Conservation (phyloP, 2,329 filamentous ascomycete species). For the Arthrobotrys sphaeroides region DNA sequence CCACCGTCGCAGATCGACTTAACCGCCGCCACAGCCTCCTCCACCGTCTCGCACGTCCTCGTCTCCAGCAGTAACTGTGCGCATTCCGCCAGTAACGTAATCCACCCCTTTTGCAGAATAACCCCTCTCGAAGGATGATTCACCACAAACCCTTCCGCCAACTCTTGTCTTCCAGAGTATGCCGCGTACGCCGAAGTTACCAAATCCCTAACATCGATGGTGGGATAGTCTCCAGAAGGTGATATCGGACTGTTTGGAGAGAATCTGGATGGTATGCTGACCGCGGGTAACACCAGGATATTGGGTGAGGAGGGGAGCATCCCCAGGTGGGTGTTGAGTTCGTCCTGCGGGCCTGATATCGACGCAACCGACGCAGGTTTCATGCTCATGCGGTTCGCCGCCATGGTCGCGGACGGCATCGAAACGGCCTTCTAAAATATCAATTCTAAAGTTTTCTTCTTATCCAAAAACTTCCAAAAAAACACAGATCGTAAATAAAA, state of each 20-base stretch:
- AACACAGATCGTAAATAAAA: not conserved
- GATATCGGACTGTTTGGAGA: constrained; percentile 39
- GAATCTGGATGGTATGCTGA: constrained; percentile 36
- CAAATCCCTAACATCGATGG: constrained; percentile 44
- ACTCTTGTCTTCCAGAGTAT: constrained; percentile 39
- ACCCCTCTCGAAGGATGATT: constrained; percentile 52
- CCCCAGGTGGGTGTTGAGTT: constrained; percentile 52
- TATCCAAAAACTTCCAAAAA: too few relatives aligned
- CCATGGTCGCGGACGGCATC: constrained; percentile 41
- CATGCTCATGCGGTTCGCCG: constrained; percentile 44
- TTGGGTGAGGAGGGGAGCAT: constrained; percentile 51
- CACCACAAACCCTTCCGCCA: constrained; percentile 50
- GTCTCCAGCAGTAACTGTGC: constrained; percentile 40
- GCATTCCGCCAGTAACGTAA: constrained; percentile 45
- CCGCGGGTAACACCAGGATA: constrained; percentile 48
- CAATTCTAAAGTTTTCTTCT: too few relatives aligned
- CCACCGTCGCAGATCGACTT: constrained; percentile 50
- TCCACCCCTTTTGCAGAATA: constrained; percentile 52
- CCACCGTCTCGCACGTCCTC: constrained; percentile 21
- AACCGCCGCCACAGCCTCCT: constrained; percentile 43
- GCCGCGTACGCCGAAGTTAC: constrained; percentile 39
- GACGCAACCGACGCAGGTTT: constrained; percentile 52
- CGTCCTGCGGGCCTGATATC: constrained; percentile 51
- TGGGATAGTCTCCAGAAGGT: constrained; percentile 33
- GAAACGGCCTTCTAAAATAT: constrained; percentile 2